These are phyloP conservation scores for Penicillium egyptiacum DNA, from an alignment of 495 filamentous ascomycete genomes.

Conservation along the genomic window DNA sequence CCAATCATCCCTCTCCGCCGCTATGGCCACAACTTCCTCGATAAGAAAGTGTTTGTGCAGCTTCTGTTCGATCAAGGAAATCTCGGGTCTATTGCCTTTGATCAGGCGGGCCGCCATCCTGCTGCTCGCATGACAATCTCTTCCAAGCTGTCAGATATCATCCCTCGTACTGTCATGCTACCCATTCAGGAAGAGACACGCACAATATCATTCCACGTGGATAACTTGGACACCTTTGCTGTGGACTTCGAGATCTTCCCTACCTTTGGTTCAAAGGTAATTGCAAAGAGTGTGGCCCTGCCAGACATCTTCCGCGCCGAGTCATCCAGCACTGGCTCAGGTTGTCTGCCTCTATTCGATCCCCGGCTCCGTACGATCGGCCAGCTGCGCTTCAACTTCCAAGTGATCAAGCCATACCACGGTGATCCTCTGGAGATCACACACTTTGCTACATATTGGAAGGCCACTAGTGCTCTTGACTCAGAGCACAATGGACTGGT, in stretches of 20 bases:
- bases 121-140: constrained; percentile 94
- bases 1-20: constrained; percentile 92
- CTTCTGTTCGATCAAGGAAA: constrained; percentile 76
- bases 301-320: constrained; percentile 78
- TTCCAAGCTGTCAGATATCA: constrained; percentile 91
- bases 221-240: constrained; percentile 85
- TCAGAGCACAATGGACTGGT: constrained; percentile 80
- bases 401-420: constrained; percentile 94
- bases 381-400: constrained; percentile 87
- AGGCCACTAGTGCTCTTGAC: constrained; percentile 89
- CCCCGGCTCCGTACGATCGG: constrained; percentile 91
- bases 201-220: constrained; percentile 91
- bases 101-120: constrained; percentile 92
- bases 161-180: constrained; percentile 90
- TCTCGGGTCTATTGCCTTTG: constrained; percentile 77
- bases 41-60: constrained; percentile 92
- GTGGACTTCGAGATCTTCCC: constrained; percentile 98
- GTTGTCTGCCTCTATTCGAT: constrained; percentile 87
- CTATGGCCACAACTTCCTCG: constrained; percentile 97
- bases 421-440: constrained; percentile 95
- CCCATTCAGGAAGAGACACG: constrained; percentile 95
- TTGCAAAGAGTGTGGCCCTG: constrained; percentile 89
- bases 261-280: constrained; percentile 94
- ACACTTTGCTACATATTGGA: constrained; percentile 99
- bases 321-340: constrained; percentile 72